Conservation (phyloP, 352 stramenopile species). For the Phytophthora lateralis region DNA sequence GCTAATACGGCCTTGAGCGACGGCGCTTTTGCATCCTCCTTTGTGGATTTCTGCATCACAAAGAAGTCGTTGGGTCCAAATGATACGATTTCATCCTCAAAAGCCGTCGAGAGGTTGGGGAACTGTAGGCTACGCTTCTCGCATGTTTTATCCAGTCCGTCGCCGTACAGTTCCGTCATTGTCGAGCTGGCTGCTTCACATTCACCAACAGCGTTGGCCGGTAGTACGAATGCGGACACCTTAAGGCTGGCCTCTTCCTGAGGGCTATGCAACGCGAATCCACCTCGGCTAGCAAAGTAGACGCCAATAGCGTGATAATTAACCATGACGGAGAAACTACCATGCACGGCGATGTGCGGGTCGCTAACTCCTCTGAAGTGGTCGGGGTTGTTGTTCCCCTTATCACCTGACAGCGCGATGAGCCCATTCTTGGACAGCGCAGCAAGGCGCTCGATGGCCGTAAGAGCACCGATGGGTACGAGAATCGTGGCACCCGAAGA, state of each 20-base stretch:
- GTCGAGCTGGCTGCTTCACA: slow-evolving; percentile 11
- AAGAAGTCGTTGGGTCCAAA: slow-evolving; percentile 97
- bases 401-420: slow-evolving; percentile 93
- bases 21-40: slow-evolving; percentile 82
- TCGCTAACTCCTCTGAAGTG: slow-evolving; percentile 92
- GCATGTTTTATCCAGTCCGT: slow-evolving; percentile 67
- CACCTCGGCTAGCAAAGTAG: slow-evolving; percentile 89
- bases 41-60: slow-evolving; percentile 91
- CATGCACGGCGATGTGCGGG: slow-evolving; percentile 95
- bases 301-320: slow-evolving; percentile 95
- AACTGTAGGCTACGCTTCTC: slow-evolving; percentile 63
- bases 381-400: slow-evolving; percentile 93
- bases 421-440: slow-evolving; percentile 55
- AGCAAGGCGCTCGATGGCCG: slow-evolving; percentile 78
- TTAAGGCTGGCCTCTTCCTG: slow-evolving; percentile 94
- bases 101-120: slow-evolving; percentile 74
- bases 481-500: slow-evolving; percentile 83
- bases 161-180: slow-evolving; percentile 53
- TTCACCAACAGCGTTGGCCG: slow-evolving; percentile 26
- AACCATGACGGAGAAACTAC: slow-evolving; percentile 95
- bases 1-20: slow-evolving; percentile 89
- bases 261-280: slow-evolving; percentile 93
- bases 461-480: slow-evolving; percentile 91
- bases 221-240: slow-evolving; percentile 88
- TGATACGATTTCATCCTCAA: slow-evolving; percentile 84